phyloP scores from a whole-genome alignment of 371 early-diverging fungal genomes.

The Mortierella sp. region DNA sequence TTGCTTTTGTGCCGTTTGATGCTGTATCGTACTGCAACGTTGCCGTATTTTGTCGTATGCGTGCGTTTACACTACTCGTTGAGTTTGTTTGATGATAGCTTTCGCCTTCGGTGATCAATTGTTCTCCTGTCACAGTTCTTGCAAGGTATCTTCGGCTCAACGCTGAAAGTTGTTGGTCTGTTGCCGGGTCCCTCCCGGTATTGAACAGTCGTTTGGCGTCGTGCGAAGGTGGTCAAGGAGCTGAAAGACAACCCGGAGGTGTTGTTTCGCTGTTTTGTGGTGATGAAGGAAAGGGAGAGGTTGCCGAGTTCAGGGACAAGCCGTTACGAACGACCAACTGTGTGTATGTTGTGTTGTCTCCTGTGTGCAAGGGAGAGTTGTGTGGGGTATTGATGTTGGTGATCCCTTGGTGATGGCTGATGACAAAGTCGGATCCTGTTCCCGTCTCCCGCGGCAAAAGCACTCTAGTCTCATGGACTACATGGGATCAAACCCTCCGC shows the following conservation, averaged over 20 bases:
- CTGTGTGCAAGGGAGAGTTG: neutral
- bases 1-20: neutral
- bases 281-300: neutral
- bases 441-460: neutral
- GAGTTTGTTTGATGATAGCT: neutral
- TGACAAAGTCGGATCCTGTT: conserved; percentile 5
- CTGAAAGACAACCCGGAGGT: neutral
- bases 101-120: neutral
- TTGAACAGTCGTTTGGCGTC: neutral
- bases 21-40: neutral
- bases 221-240: neutral
- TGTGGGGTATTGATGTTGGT: conserved; percentile 15
- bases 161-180: neutral
- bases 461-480: neutral
- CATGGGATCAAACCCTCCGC: conserved; percentile 14
- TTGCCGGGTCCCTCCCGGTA: neutral
- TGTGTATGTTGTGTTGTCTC: neutral
- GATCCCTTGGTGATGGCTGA: conserved; percentile 9
- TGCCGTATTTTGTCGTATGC: neutral
- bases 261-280: neutral
- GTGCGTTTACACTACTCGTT: neutral
- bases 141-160: neutral
- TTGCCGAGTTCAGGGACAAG: neutral
- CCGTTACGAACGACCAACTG: neutral
- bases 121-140: neutral